Conservation (phyloP, 345 rosid genomes). For the Zanthoxylum bungeanum region DNA sequence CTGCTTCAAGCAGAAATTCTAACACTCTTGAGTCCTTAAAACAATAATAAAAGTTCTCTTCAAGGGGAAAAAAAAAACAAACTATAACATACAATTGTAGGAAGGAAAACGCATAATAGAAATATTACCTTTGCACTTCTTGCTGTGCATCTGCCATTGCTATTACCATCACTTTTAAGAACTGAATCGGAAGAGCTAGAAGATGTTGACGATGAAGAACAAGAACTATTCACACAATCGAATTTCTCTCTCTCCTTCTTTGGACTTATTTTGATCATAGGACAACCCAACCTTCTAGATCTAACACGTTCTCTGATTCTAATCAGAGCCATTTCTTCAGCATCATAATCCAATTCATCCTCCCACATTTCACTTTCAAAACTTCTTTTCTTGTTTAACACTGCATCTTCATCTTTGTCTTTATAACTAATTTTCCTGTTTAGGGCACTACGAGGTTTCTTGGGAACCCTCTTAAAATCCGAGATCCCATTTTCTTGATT, state of each 20-base stretch:
- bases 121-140: constrained; percentile 25
- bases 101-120: neutral
- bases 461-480: constrained; percentile 14
- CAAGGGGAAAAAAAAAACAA: neutral
- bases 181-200: constrained; percentile 19
- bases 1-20: constrained; percentile 29
- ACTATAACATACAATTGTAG: neutral
- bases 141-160: constrained; percentile 9
- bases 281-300: neutral
- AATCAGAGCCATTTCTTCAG: constrained; percentile 21
- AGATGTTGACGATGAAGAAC: constrained; percentile 21
- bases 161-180: constrained; percentile 20
- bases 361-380: constrained; percentile 7
- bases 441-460: constrained; percentile 17
- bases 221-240: constrained; percentile 12
- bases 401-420: constrained; percentile 10
- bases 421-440: constrained; percentile 3
- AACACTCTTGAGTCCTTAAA: constrained; percentile 1
- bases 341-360: constrained; percentile 23
- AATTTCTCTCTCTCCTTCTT: constrained; percentile 3
- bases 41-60: neutral
- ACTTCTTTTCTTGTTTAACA: neutral
- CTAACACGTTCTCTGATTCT: constrained; percentile 23
- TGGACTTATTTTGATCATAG: constrained; percentile 8
- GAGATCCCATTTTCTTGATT: constrained; percentile 5